phyloP scores from a whole-genome alignment of 768 basidiomycete species.

The Leccinum uliginosum region DNA sequence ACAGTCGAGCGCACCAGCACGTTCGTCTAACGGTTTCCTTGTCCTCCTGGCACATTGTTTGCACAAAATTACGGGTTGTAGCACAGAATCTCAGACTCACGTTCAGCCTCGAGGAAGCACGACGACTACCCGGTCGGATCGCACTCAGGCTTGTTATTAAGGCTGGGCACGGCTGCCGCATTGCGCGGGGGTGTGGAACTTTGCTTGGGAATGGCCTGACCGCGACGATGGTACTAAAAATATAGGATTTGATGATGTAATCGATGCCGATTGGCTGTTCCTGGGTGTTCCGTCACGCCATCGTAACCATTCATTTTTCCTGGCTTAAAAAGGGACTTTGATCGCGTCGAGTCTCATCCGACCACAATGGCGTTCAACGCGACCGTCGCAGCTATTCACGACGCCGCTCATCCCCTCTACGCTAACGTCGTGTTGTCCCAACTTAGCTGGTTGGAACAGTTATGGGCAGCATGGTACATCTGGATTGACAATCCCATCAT shows the following conservation, averaged over 20 bases:
- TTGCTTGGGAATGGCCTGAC: no score
- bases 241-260: not conserved
- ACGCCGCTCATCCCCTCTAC: constrained; percentile 45
- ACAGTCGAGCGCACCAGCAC: no score
- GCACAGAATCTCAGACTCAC: no score
- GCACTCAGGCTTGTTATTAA: no score
- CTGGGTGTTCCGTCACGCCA: not conserved
- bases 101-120: no score
- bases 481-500: constrained; percentile 84
- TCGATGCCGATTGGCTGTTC: not conserved
- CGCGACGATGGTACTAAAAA: no score
- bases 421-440: constrained; percentile 54
- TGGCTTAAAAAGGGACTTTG: not conserved
- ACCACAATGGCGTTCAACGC: constrained; percentile 42
- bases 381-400: constrained; percentile 28
- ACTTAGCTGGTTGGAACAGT: constrained; percentile 67
- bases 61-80: no score
- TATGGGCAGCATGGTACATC: constrained; percentile 85
- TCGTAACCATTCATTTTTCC: not conserved
- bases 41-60: no score
- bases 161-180: no score
- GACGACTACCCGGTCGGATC: no score
- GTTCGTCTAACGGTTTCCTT: no score
- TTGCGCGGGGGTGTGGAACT: no score
- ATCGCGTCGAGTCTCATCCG: not conserved